Evolutionary conservation across 345 rosid species (phyloP), one percentile per base, ranked within the genome.

Genomic region (Pistacia vera): DNA sequence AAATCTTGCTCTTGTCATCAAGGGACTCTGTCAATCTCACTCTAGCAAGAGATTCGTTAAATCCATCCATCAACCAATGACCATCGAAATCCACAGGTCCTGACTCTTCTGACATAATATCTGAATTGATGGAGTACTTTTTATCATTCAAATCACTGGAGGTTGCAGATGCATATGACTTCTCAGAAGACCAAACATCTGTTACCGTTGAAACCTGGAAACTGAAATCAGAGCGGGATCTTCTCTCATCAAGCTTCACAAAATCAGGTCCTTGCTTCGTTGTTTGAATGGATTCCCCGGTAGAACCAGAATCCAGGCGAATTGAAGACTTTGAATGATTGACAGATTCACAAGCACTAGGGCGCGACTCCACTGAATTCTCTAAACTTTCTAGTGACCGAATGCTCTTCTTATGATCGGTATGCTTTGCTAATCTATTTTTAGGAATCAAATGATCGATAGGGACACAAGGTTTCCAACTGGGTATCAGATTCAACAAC

Each of bases 391-490:
- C 81, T 55, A 54, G 77, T 18, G 79, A 80, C 61, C 66, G 57
- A 17, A 35, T 62, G 52, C 84, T 72, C 62, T 75, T 81, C 63
- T 72, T 86, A 77, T 57, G 75, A 44, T 72, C 76, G 28, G 72
- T 70, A 56, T 81, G 70, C 62, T 61, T 77, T 41, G 72, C 82
- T 67, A 71, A 74, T 68, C 67, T 82, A 54, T 78, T 84, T 25
- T 73, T 83, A 70, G 82, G 75, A 63, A 84, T 66, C 71, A 89
- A 79, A 76, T 86, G 85, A 80, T 83, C 79, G 8, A 81, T 66
- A 1, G 87, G 81, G 46, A 88, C 85, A 68, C 84, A 87, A 7
- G 88, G 83, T 75, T 82, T 81, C 97, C 93, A 88, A 60, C 69
- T 51, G 38, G 88, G 86, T 79, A 85, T 81, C 57, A 95, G 79